Percentiles rank a stretch among this genome's conserved stretches.
Evolutionary conservation across 352 stramenopile genomes (phyloP).

Genomic region (Globisporangium cederbergense): DNA sequence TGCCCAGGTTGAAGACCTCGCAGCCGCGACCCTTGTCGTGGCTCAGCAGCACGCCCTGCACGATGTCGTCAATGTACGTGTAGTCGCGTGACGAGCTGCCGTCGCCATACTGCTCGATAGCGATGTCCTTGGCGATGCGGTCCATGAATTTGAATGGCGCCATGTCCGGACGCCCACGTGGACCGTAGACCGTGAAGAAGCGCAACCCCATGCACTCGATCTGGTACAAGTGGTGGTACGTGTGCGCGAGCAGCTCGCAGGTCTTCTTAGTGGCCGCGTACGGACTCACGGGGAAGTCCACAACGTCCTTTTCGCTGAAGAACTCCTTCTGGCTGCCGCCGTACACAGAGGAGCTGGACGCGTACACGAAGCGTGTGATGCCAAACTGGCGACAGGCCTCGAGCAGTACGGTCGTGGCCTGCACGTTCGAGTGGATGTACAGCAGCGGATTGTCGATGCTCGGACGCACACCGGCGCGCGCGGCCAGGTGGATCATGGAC

Average conservation of each 20-base stretch:
- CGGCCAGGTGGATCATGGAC: constrained; percentile 95
- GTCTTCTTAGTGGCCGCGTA: constrained; percentile 99
- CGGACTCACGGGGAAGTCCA: constrained; percentile 93
- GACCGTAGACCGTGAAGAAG: constrained; percentile 99
- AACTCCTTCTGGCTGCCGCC: constrained; percentile 89
- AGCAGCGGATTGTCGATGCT: constrained; percentile 97
- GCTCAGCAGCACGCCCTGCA: constrained; percentile 90
- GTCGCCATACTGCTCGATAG: constrained; percentile 97
- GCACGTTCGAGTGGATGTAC: constrained; percentile 98
- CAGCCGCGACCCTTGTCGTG: constrained; percentile 75
- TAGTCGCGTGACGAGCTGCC: constrained; percentile 95
- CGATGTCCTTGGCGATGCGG: constrained; percentile 47
- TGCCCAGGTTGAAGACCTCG: constrained; percentile 97
- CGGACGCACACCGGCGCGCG: constrained; percentile 93
- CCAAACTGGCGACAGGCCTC: constrained; percentile 88
- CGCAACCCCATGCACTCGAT: constrained; percentile 93
- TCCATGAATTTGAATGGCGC: constrained; percentile 17
- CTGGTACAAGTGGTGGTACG: constrained; percentile 96
- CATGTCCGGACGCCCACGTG: constrained; percentile 90
- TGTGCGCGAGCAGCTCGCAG: constrained; percentile 96
- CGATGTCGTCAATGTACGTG: constrained; percentile 98
- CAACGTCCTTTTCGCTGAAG: constrained; percentile 89
- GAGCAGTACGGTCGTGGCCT: constrained; percentile 92
- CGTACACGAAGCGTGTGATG: constrained; percentile 95
- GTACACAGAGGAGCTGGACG: constrained; percentile 94